Evolutionary conservation across 2,329 filamentous ascomycete species (phyloP), one percentile per base, ranked within the genome.

Genomic region (Fusarium armeniacum): DNA sequence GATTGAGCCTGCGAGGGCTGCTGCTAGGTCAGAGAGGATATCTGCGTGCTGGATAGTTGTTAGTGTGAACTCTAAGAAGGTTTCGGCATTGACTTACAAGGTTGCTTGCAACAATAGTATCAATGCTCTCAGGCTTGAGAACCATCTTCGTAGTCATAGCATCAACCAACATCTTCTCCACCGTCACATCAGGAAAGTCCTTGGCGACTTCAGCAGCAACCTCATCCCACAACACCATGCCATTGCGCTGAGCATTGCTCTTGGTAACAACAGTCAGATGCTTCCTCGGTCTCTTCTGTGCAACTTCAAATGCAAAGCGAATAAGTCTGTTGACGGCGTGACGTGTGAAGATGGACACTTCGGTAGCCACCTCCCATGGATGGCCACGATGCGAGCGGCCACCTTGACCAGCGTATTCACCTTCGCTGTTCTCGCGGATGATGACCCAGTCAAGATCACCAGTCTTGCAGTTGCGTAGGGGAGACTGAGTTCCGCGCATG

Each of bases 151-250:
- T 85, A 2, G 88, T 90, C 87, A 90, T 89, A 9, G 88, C 88
- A 75, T 90, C 89, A 8, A 90, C 89, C 22, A 90, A 80, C 86
- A 90, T 90, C 81, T 90, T 90, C 62, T 90, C 88, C 45, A 84
- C 81, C 30, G 81, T 83, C 3, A 91, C 88, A 69, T 90, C 87
- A 0, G 85, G 85, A 69, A 87, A 91, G 7, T 89, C 86, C 60
- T 79, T 81, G 0, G 83, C 82, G 4, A 90, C 84, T 28, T 83
- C 81, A 0, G 77, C 78, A 0, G 87, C 87, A 13, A 90, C 83
- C 70, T 90, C 87, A 72, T 91, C 89, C 89, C 89, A 91, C 61
- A 91, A 83, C 1, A 91, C 89, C 88, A 91, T 89, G 0, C 89
- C 88, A 56, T 90, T 89, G 0, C 88, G 81, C 77, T 90, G 88